phyloP scores from a whole-genome alignment of 2,329 filamentous ascomycete genomes.

The Shiraia bambusicola region DNA sequence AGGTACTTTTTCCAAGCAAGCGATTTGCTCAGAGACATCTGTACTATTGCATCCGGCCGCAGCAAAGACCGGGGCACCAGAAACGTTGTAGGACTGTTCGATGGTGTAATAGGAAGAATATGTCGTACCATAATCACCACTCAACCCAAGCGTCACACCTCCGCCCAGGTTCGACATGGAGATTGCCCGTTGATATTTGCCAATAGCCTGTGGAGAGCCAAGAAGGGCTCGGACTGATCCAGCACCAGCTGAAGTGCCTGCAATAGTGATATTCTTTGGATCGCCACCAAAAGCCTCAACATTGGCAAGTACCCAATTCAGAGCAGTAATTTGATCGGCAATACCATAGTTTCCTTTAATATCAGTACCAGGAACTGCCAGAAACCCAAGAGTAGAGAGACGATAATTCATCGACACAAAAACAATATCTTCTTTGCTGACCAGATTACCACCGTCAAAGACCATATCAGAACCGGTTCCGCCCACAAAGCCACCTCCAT shows the following conservation, averaged over 20 bases:
- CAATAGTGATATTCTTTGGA: slow-evolving; percentile 49
- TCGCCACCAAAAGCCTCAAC: slow-evolving; percentile 53
- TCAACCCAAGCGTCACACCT: slow-evolving; percentile 57
- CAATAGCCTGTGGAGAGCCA: slow-evolving; percentile 51
- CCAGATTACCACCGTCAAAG: slow-evolving; percentile 59
- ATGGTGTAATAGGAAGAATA: slow-evolving; percentile 63
- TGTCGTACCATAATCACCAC: slow-evolving; percentile 58
- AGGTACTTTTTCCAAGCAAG: slow-evolving; percentile 55
- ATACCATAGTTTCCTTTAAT: slow-evolving; percentile 59
- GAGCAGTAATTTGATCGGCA: slow-evolving; percentile 53
- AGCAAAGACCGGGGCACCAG: slow-evolving; percentile 54
- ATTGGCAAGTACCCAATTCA: slow-evolving; percentile 52
- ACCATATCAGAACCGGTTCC: slow-evolving; percentile 44
- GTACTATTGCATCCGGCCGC: slow-evolving; percentile 56
- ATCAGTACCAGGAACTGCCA: slow-evolving; percentile 57
- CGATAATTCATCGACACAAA: slow-evolving; percentile 64
- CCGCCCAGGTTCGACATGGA: slow-evolving; percentile 57
- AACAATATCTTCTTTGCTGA: slow-evolving; percentile 60
- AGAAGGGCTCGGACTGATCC: slow-evolving; percentile 59
- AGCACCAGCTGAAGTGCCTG: slow-evolving; percentile 55
- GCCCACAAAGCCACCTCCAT: slow-evolving; percentile 59
- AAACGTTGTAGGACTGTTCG: slow-evolving; percentile 52
- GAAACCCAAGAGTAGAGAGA: slow-evolving; percentile 59
- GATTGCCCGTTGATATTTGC: slow-evolving; percentile 51
- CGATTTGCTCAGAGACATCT: slow-evolving; percentile 50